Conservation (phyloP, 2,329 filamentous ascomycete species). For the Macroventuria anomochaeta region DNA sequence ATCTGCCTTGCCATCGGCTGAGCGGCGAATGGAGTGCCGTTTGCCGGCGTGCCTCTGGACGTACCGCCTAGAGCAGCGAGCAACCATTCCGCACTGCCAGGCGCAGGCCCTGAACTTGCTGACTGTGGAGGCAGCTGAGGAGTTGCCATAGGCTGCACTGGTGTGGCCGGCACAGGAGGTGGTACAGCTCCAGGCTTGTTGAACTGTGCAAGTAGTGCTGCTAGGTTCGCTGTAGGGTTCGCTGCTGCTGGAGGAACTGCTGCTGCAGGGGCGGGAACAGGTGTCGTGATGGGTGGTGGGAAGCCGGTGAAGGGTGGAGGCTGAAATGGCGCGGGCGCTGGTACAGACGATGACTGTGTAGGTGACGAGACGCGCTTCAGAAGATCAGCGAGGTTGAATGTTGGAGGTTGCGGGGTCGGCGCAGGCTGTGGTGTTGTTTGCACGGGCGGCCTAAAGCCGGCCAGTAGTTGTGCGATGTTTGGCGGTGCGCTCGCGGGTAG, state of each 20-base stretch:
- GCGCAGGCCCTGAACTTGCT: slow-evolving; percentile 18
- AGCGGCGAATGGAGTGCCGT: slow-evolving; percentile 34
- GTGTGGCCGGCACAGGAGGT: slow-evolving; percentile 22
- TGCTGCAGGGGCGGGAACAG: slow-evolving; percentile 26
- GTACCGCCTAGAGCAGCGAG: slow-evolving; percentile 41
- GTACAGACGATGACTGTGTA: slow-evolving; percentile 30
- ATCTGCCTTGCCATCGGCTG: slow-evolving; percentile 37
- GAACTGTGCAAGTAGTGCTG: slow-evolving; percentile 42
- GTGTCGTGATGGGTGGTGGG: slow-evolving; percentile 29
- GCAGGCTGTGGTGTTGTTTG: slow-evolving; percentile 30
- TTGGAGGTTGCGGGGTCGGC: slow-evolving; percentile 27
- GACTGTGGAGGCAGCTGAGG: slow-evolving; percentile 31
- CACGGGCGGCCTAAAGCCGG: slow-evolving; percentile 30
- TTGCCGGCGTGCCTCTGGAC: slow-evolving; percentile 34
- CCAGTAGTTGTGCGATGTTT: slow-evolving; percentile 42
- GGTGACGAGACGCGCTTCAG: slow-evolving; percentile 40
- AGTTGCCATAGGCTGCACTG: slow-evolving; percentile 24
- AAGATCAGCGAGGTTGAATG: slow-evolving; percentile 39
- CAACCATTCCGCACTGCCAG: slow-evolving; percentile 40
- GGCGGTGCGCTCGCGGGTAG: slow-evolving; percentile 30
- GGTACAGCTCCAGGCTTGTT: slow-evolving; percentile 33
- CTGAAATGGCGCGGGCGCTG: slow-evolving; percentile 36
- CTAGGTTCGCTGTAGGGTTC: slow-evolving; percentile 39
- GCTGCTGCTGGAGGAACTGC: slow-evolving; percentile 37
- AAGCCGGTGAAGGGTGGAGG: slow-evolving; percentile 38